Evolutionary conservation across 2,329 filamentous ascomycete genomes (phyloP).

Genomic region (Epichloe gansuensis): DNA sequence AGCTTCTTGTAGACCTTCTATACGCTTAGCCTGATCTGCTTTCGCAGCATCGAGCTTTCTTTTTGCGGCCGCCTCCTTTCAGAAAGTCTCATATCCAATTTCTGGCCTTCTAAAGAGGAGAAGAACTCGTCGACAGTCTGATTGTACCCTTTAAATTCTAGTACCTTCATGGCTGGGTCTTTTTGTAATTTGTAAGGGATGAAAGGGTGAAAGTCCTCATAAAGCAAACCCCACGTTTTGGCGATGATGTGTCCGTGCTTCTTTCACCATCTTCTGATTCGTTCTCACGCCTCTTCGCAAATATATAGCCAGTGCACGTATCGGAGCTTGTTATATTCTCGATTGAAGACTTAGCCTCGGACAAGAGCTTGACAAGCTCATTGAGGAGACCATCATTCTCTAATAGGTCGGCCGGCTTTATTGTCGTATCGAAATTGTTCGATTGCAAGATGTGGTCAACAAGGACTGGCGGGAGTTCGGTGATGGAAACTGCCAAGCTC

Average conservation of each 20-base stretch:
- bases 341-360: conserved; percentile 54
- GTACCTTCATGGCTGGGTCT: conserved; percentile 51
- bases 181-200: conserved; percentile 66
- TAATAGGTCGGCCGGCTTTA: conserved; percentile 58
- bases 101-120: conserved; percentile 90
- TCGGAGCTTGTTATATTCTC: conserved; percentile 54
- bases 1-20: conserved; percentile 70
- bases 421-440: conserved; percentile 55
- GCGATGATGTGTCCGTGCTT: conserved; percentile 21
- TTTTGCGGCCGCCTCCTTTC: conserved; percentile 76
- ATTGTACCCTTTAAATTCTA: conserved; percentile 79
- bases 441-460: conserved; percentile 73
- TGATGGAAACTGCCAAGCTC: conserved; percentile 71
- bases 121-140: conserved; percentile 94
- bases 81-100: conserved; percentile 67
- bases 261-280: conserved; percentile 7
- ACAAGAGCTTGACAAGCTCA: conserved; percentile 53
- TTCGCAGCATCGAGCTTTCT: conserved; percentile 76
- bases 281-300: conserved; percentile 51
- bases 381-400: conserved; percentile 52
- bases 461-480: conserved; percentile 77
- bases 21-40: conserved; percentile 70
- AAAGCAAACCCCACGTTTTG: conserved; percentile 46
- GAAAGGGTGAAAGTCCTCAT: conserved; percentile 95
- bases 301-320: conserved; percentile 70